Base-by-base conservation (phyloP, 2,329 filamentous ascomycete genomes). In the Pseudogymnoascus sp. region DNA sequence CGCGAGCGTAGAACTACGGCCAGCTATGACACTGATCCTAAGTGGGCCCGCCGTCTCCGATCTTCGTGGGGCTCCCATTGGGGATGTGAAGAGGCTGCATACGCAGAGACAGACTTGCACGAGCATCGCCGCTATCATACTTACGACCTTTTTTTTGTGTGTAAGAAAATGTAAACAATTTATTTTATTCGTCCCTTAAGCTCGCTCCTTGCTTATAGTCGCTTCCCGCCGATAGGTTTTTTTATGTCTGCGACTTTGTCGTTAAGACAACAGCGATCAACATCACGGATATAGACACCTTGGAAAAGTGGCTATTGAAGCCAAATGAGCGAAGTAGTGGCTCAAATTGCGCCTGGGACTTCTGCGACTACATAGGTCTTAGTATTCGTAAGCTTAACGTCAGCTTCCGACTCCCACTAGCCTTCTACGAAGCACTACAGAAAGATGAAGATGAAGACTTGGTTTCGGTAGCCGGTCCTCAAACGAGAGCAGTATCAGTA, bases 111-210 rank as follows among this genome's bases (percentile, higher is more conserved):
- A 1, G n/a, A 54, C 21, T 26, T 51, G 45, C 21, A 10, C 45
- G 12, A 51, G 45, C 45, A 29, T 51, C 6, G 21, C 45, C 45
- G 21, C 5, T 11, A 51, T n/a, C 21, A 51, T n/a, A 23, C 14
- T 12, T 51, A 26, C 21, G 16, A 51, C 21, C 45, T 51, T 51
- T 16, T 51, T 10, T 26, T 8, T 26, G 45, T 51, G 45, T 51
- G 45, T 29, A 51, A 51, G 45, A 51, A 51, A 51, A 51, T 51
- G 45, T 51, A 51, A 51, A n/a, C 45, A 26, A 26, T 21, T 51
- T 51, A 12, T 10, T 26, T 51, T 51, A 16, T n/a, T 12, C 6
- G 2, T 26, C n/a, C 12, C 12, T 29, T 51, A 51, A 51, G 14
- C 16, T 23, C 21, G 45, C 45, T 26, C 12, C 21, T 4, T 26